A percentile compares a stretch with the other conserved stretches of the same genome.
Evolutionary conservation across 352 stramenopile genomes (phyloP).

Genomic region (Stramenopiles sp.): DNA sequence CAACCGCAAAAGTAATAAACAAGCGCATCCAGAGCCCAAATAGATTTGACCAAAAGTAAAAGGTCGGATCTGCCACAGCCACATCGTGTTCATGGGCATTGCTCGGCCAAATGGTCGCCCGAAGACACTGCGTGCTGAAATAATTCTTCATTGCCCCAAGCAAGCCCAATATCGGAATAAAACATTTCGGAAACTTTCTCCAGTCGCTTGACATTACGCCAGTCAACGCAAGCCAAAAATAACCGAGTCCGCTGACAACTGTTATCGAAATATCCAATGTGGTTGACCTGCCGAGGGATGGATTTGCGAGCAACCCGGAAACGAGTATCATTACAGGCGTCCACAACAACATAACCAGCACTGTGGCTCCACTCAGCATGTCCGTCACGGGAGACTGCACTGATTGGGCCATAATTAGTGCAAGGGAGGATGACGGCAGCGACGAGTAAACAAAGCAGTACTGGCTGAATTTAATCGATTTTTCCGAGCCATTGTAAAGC

Average conservation of each 20-base stretch:
- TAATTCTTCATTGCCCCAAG: not conserved
- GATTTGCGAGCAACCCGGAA: not conserved
- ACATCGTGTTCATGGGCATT: constrained; percentile 1
- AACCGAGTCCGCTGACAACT: not conserved
- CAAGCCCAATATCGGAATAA: constrained; percentile 10
- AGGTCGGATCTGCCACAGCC: not conserved
- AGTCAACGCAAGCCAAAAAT: not conserved
- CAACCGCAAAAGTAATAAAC: constrained; percentile 9
- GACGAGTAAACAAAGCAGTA: constrained; percentile 3
- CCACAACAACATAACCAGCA: constrained; percentile 4
- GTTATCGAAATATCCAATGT: not conserved
- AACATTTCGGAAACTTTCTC: constrained; percentile 1
- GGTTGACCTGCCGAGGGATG: not conserved
- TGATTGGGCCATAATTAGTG: not conserved
- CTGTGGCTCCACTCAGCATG: not conserved
- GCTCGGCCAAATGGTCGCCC: not conserved
- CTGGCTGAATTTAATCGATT: constrained; percentile 1
- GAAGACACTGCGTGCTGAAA: not conserved
- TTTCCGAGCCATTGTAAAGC: constrained; percentile 6
- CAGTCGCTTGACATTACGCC: not conserved
- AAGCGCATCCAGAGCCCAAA: constrained; percentile 3
- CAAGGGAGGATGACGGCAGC: not conserved
- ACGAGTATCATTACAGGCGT: constrained; percentile 1
- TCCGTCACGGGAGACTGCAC: not conserved
- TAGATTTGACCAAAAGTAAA: constrained; percentile 3